Percentiles rank a stretch among this genome's conserved stretches.
Evolutionary conservation across 2,329 filamentous ascomycete species (phyloP).

Genomic region (Venturia pyrina): DNA sequence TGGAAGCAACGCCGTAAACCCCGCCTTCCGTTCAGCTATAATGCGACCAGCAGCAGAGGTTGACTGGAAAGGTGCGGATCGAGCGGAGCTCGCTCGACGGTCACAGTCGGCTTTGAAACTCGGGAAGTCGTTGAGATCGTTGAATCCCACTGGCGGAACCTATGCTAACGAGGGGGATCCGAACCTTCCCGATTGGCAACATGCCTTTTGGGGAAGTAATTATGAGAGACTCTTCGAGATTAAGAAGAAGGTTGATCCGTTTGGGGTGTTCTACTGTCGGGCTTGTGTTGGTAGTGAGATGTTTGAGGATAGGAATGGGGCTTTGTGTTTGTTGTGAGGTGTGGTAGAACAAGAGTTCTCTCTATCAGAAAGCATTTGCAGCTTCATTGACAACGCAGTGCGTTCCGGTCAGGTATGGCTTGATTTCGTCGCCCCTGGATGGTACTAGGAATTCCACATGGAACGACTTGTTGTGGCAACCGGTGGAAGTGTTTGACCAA

Average conservation of each 20-base stretch:
- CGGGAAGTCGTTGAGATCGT: not conserved
- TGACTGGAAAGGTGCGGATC: conserved; percentile 15
- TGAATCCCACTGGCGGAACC: not conserved
- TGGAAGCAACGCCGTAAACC: conserved; percentile 15
- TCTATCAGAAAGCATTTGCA: too few relatives aligned
- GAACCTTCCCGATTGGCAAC: conserved; percentile 6
- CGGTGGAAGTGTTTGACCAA: too few relatives aligned
- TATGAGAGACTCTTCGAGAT: conserved; percentile 11
- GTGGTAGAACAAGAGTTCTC: too few relatives aligned
- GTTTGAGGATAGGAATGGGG: not conserved
- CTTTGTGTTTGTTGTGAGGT: not conserved
- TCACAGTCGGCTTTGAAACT: not conserved
- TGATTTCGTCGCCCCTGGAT: too few relatives aligned
- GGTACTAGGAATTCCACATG: too few relatives aligned
- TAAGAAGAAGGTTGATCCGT: conserved; percentile 12
- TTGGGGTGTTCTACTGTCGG: conserved; percentile 11
- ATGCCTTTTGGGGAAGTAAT: conserved; percentile 13
- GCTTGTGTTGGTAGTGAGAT: conserved; percentile 11
- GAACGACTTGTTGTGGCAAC: too few relatives aligned
- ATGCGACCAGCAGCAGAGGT: conserved; percentile 16
- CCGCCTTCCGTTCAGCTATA: conserved; percentile 15
- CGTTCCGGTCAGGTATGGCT: too few relatives aligned
- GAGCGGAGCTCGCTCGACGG: not conserved
- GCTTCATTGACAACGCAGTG: too few relatives aligned
- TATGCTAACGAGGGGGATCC: conserved; percentile 9